phyloP scores from a whole-genome alignment of 2,329 filamentous ascomycete species.

The Ophiocordyceps robertsii region DNA sequence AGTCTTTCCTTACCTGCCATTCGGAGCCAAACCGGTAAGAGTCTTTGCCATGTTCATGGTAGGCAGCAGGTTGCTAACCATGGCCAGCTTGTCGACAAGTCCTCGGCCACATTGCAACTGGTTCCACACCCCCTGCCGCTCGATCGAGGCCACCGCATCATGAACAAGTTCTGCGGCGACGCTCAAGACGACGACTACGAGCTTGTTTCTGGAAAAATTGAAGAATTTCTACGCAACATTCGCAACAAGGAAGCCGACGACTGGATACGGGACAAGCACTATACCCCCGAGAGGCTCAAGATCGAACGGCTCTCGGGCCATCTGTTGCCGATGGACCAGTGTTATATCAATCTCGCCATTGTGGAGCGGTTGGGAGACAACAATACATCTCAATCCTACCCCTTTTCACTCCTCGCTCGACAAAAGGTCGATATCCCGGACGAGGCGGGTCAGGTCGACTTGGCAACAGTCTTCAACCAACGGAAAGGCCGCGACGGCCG shows the following conservation, averaged over 20 bases:
- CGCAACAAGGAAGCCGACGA: conserved; percentile 6
- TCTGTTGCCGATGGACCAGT: conserved; percentile 17
- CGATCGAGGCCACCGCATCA: conserved; percentile 9
- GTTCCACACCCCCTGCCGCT: conserved; percentile 10
- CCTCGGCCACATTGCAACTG: conserved; percentile 11
- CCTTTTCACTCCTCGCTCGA: conserved; percentile 14
- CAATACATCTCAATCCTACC: conserved; percentile 5
- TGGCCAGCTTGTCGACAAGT: conserved; percentile 10
- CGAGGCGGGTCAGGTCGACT: conserved; percentile 8
- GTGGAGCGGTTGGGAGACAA: conserved; percentile 10
- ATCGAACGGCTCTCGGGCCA: conserved; percentile 22
- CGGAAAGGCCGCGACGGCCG: conserved; percentile 7
- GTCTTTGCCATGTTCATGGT: background rate
- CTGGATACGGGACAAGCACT: conserved; percentile 10
- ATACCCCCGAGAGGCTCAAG: conserved; percentile 10
- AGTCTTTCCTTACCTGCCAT: conserved; percentile 5
- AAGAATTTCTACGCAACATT: conserved; percentile 6
- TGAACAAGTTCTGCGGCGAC: conserved; percentile 13
- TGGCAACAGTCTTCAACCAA: conserved; percentile 14
- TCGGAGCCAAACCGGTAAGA: background rate
- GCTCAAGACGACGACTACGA: conserved; percentile 5
- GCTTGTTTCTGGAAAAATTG: too few species aligned
- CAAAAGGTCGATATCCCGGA: conserved; percentile 13
- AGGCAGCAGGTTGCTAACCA: background rate
- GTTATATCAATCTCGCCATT: conserved; percentile 26